Evolutionary conservation across 2,329 filamentous ascomycete genomes (phyloP).

Genomic region (Hymenoscyphus repandus): DNA sequence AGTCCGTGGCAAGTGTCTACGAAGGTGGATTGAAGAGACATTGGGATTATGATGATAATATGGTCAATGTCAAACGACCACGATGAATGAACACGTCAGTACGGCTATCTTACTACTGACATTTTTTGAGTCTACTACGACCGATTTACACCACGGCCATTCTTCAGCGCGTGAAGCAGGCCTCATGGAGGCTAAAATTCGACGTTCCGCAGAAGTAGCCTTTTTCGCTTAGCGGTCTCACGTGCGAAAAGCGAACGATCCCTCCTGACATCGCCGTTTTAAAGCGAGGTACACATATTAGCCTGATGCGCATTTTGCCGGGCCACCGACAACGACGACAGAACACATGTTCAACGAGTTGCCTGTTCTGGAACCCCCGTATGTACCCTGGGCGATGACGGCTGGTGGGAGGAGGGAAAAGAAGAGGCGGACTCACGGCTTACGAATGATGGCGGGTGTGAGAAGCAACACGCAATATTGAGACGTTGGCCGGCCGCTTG

Average conservation of each 20-base stretch:
- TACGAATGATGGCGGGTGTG: neutral
- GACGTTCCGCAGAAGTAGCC: no score
- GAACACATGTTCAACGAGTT: conserved; percentile 2
- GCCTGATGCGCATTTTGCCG: conserved; percentile 7
- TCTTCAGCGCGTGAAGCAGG: no score
- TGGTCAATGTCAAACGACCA: conserved; percentile 23
- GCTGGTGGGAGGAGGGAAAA: no score
- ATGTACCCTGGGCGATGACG: neutral
- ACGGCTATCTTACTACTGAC: no score
- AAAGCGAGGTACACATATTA: neutral
- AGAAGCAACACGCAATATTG: conserved; percentile 1
- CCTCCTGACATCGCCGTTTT: neutral
- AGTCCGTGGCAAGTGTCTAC: conserved; percentile 65
- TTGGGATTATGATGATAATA: conserved; percentile 44
- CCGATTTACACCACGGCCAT: no score
- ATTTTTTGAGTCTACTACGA: no score
- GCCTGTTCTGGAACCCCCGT: conserved; percentile 1
- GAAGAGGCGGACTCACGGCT: neutral
- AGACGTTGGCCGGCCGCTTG: neutral
- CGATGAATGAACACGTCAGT: conserved; percentile 17
- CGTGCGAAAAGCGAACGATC: no score
- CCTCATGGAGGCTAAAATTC: no score
- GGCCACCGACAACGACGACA: neutral
- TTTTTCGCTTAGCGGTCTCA: no score
- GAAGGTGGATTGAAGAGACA: conserved; percentile 58